Evolutionary conservation across 148 eudicot genomes (phyloP).

Genomic region (Vaccinium darrowii): DNA sequence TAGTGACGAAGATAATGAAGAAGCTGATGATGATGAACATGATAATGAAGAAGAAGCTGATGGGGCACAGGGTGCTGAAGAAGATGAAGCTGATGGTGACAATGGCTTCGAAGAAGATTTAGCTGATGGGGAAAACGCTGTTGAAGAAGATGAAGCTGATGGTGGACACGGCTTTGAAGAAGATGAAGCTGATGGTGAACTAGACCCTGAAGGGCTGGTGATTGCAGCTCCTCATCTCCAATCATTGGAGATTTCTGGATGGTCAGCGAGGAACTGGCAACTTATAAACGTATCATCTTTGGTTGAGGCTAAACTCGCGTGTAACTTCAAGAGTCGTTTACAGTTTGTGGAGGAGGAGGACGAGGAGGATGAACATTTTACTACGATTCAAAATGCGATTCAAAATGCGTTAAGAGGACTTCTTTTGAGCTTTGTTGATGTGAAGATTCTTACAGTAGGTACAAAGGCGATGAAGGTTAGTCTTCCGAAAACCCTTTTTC

Average conservation of each 20-base stretch:
- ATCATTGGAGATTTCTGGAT: constrained; percentile 2
- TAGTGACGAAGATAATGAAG: no score
- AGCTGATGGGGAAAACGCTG: background rate
- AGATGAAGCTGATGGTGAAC: background rate
- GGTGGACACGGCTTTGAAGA: background rate
- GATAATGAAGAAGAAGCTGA: background rate
- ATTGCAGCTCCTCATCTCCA: background rate
- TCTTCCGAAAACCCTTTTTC: background rate
- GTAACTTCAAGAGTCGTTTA: no score
- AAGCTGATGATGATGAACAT: background rate
- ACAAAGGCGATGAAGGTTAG: background rate
- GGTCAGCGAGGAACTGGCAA: background rate
- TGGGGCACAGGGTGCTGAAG: background rate
- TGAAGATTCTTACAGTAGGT: background rate
- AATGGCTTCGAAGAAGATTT: background rate
- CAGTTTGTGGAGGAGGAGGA: background rate
- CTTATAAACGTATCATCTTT: background rate
- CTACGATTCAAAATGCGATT: background rate
- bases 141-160: background rate
- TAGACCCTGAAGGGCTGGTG: background rate
- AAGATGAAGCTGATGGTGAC: background rate
- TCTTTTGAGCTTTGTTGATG: background rate
- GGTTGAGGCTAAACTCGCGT: background rate
- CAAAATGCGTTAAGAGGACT: background rate
- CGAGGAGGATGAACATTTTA: background rate